These are phyloP conservation scores for Chaetomium olivaceum DNA, from an alignment of 2,329 filamentous ascomycete genomes.

Conservation along the genomic window DNA sequence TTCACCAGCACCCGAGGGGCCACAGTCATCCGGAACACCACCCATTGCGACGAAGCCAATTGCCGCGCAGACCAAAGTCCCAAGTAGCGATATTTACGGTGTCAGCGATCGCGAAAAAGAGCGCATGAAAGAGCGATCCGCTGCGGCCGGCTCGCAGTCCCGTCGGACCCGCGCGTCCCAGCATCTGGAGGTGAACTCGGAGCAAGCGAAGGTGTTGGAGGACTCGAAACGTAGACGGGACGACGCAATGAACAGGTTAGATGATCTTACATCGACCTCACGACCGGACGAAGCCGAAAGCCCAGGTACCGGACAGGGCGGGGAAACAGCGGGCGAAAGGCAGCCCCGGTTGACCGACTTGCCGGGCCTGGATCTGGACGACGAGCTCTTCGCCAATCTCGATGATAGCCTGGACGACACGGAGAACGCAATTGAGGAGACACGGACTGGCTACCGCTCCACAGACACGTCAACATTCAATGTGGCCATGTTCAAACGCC, in stretches of 20 bases:
- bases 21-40: conserved; percentile 25
- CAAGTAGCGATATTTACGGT: conserved; percentile 39
- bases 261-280: conserved; percentile 38
- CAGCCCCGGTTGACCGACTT: conserved; percentile 40
- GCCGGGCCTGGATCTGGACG: conserved; percentile 52
- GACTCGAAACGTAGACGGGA: conserved; percentile 38
- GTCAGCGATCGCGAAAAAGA: conserved; percentile 41
- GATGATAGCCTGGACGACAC: conserved; percentile 42
- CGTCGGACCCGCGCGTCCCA: conserved; percentile 11
- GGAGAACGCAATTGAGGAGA: conserved; percentile 35
- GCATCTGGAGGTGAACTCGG: conserved; percentile 22
- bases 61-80: conserved; percentile 17
- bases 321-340: conserved; percentile 38
- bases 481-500: conserved; percentile 49
- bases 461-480: conserved; percentile 50
- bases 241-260: conserved; percentile 42
- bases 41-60: conserved; percentile 21
- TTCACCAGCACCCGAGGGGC: conserved; percentile 16
- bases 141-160: conserved; percentile 17
- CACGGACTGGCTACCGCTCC: conserved; percentile 40
- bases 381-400: conserved; percentile 50
- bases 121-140: conserved; percentile 32
- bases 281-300: conserved; percentile 23
- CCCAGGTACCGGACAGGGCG: conserved; percentile 41
- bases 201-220: conserved; percentile 32